Conservation (phyloP, 805 yeast species). For the Barnettozyma salicaria region DNA sequence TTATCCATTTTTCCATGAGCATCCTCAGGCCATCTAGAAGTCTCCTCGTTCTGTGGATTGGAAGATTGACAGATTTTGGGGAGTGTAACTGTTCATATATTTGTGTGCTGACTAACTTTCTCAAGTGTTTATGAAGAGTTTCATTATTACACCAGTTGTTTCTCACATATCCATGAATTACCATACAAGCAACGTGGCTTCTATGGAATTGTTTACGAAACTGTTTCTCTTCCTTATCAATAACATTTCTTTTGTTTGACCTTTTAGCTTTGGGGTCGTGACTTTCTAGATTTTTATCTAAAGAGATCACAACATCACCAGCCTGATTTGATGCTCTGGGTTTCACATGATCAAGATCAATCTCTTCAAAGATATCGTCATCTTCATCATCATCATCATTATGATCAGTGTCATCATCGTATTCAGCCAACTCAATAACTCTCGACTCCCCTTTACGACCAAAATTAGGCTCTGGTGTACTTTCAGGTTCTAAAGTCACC, state of each 20-base stretch:
- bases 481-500: background rate
- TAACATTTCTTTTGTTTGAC: slow-evolving; percentile 27
- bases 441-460: too few relatives aligned
- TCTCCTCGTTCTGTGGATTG: slow-evolving; percentile 48
- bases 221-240: slow-evolving; percentile 50
- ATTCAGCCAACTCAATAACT: too few relatives aligned
- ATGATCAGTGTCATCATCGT: slow-evolving; percentile 30
- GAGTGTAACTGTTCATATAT: slow-evolving; percentile 46
- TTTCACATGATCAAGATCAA: slow-evolving; percentile 19
- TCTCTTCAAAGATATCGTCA: slow-evolving; percentile 24
- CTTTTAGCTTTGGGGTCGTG: slow-evolving; percentile 19
- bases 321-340: slow-evolving; percentile 19
- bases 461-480: background rate
- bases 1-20: slow-evolving; percentile 56
- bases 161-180: slow-evolving; percentile 60
- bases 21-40: slow-evolving; percentile 73
- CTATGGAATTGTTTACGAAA: slow-evolving; percentile 53
- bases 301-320: slow-evolving; percentile 14
- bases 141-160: slow-evolving; percentile 68
- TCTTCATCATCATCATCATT: slow-evolving; percentile 29
- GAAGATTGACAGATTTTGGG: slow-evolving; percentile 30
- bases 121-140: slow-evolving; percentile 35
- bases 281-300: slow-evolving; percentile 16
- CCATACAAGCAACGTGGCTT: slow-evolving; percentile 49
- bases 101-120: slow-evolving; percentile 41